A percentile compares a stretch with the other conserved stretches of the same genome.
These are phyloP conservation scores for Phytophthora quininea DNA, from an alignment of 352 stramenopile species.

Conservation along the genomic window DNA sequence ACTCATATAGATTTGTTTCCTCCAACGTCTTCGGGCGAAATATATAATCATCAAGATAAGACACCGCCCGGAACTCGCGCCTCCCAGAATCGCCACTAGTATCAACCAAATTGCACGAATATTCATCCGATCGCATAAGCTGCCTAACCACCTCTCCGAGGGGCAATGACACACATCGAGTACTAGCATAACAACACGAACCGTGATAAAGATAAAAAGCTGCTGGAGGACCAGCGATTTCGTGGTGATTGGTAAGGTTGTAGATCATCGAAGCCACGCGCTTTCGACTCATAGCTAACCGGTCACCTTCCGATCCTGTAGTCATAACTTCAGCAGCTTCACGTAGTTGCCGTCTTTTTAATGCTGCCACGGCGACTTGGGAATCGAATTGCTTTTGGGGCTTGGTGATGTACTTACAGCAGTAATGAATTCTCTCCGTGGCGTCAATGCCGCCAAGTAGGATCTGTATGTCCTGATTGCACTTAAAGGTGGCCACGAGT, in stretches of 20 bases:
- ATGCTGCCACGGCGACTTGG: neutral
- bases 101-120: neutral
- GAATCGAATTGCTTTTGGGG: neutral
- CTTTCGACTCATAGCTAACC: neutral
- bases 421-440: neutral
- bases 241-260: neutral
- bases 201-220: neutral
- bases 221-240: neutral
- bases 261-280: neutral
- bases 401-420: neutral
- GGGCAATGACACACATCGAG: neutral
- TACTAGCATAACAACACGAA: neutral
- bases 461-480: neutral
- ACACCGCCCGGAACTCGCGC: neutral
- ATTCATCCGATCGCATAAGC: too few relatives aligned
- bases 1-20: neutral
- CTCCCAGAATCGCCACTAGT: neutral
- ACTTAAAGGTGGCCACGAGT: constrained; percentile 1
- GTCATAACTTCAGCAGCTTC: neutral
- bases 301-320: neutral
- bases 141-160: neutral
- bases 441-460: neutral
- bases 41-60: neutral
- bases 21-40: neutral
- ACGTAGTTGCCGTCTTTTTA: neutral